phyloP scores from a whole-genome alignment of 768 basidiomycete genomes.

The Dioszegia hungarica region DNA sequence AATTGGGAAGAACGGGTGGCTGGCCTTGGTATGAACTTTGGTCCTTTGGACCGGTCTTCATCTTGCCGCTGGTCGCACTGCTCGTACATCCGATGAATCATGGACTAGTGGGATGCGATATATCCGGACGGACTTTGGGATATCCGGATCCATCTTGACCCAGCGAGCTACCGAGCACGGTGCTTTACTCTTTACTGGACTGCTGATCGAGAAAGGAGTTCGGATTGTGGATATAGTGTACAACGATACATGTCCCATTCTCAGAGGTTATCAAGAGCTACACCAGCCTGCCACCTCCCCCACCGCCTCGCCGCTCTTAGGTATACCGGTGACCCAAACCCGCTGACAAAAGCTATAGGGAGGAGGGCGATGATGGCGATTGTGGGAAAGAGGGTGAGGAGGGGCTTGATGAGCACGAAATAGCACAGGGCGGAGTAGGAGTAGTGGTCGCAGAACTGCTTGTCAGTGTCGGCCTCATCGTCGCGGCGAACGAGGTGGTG shows the following conservation, averaged over 20 bases:
- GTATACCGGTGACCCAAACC: conserved; percentile 35
- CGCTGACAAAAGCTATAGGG: conserved; percentile 24
- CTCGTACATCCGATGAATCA: too few relatives aligned
- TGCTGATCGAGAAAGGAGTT: too few relatives aligned
- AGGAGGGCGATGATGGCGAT: conserved; percentile 37
- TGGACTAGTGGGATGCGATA: too few relatives aligned
- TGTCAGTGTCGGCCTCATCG: neutral
- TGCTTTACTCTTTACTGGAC: too few relatives aligned
- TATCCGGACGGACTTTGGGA: too few relatives aligned
- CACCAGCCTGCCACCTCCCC: conserved; percentile 47
- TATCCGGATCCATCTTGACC: too few relatives aligned
- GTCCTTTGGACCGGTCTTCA: too few relatives aligned
- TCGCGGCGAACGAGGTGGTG: neutral
- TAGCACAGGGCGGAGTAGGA: conserved; percentile 45
- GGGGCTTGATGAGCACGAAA: conserved; percentile 46
- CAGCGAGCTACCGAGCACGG: too few relatives aligned
- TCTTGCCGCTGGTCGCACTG: too few relatives aligned
- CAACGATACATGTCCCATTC: neutral
- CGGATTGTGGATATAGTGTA: too few relatives aligned
- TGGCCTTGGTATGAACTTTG: too few relatives aligned
- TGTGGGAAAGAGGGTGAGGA: conserved; percentile 44
- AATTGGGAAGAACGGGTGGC: too few relatives aligned
- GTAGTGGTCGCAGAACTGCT: conserved; percentile 38
- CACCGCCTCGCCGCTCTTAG: conserved; percentile 33
- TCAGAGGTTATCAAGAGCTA: conserved; percentile 41